phyloP scores from a whole-genome alignment of 139 green algal species.

The Eudorina sp. region DNA sequence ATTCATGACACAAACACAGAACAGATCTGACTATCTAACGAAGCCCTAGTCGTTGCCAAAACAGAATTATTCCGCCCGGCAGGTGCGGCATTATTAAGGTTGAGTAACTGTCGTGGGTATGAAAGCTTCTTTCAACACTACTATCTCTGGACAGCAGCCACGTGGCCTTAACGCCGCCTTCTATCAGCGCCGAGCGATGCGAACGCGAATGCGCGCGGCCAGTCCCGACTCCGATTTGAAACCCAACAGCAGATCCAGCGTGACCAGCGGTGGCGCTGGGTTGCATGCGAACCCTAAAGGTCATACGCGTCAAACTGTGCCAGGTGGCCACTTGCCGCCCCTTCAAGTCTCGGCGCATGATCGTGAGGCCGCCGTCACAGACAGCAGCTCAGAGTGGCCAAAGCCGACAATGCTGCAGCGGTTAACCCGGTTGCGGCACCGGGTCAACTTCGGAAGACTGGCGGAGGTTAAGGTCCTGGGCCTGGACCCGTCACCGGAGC shows the following conservation, averaged over 20 bases:
- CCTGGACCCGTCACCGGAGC: slow-evolving; percentile 75
- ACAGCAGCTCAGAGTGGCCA: not conserved
- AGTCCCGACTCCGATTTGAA: not conserved
- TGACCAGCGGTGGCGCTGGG: not conserved
- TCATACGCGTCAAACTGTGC: not conserved
- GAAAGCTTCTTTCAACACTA: not conserved
- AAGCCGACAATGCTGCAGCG: slow-evolving; percentile 2
- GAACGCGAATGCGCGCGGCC: not conserved
- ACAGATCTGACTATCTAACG: no score
- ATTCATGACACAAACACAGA: no score
- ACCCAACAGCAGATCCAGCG: not conserved
- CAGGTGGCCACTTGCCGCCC: not conserved
- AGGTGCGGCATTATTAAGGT: not conserved
- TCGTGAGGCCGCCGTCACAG: not conserved
- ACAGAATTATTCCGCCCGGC: not conserved
- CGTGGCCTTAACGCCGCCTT: not conserved
- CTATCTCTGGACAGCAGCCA: not conserved
- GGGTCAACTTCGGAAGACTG: not conserved
- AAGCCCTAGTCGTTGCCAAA: not conserved
- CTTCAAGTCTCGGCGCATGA: not conserved
- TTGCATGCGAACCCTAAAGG: not conserved
- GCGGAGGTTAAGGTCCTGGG: slow-evolving; percentile 64
- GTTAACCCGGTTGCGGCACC: not conserved
- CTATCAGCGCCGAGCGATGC: not conserved
- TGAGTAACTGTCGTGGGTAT: not conserved